These are phyloP conservation scores for Arachnomyces sp. DNA, from an alignment of 2,329 filamentous ascomycete species.

Conservation along the genomic window DNA sequence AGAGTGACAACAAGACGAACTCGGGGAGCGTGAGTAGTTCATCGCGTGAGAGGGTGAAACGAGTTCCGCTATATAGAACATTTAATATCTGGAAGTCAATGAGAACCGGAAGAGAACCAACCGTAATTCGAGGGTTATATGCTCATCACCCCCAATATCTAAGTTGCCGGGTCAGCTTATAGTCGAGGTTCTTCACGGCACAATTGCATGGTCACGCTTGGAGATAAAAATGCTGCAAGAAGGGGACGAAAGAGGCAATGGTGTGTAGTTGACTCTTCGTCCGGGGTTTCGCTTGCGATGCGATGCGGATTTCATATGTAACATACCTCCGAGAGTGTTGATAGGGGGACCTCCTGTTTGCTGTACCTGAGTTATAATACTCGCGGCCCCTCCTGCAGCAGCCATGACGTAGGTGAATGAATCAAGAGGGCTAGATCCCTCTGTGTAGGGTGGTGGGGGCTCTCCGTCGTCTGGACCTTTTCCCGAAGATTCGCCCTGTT, in stretches of 20 bases:
- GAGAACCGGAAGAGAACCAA: slow-evolving; percentile 38
- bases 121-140: slow-evolving; percentile 90
- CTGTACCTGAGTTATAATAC: slow-evolving; percentile 98
- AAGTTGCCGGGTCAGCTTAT: neutral
- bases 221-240: too few relatives aligned
- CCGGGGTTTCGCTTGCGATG: neutral
- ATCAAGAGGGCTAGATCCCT: slow-evolving; percentile 84
- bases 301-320: neutral
- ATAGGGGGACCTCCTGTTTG: slow-evolving; percentile 79
- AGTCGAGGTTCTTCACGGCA: too few relatives aligned
- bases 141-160: slow-evolving; percentile 84
- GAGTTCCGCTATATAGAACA: slow-evolving; percentile 59
- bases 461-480: slow-evolving; percentile 74
- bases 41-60: slow-evolving; percentile 88
- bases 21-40: slow-evolving; percentile 92
- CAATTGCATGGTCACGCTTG: too few relatives aligned
- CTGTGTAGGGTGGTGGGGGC: slow-evolving; percentile 90
- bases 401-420: slow-evolving; percentile 98
- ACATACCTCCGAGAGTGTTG: slow-evolving; percentile 75
- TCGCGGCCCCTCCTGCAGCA: slow-evolving; percentile 89
- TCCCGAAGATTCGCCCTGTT: slow-evolving; percentile 63
- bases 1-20: slow-evolving; percentile 94
- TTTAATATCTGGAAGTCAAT: neutral
- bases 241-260: slow-evolving; percentile 1
- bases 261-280: too few relatives aligned